Percentiles rank a stretch among this genome's conserved stretches.
These are phyloP conservation scores for Chrysopogon serrulatus DNA, from an alignment of 176 grass and related monocot species.

Conservation along the genomic window DNA sequence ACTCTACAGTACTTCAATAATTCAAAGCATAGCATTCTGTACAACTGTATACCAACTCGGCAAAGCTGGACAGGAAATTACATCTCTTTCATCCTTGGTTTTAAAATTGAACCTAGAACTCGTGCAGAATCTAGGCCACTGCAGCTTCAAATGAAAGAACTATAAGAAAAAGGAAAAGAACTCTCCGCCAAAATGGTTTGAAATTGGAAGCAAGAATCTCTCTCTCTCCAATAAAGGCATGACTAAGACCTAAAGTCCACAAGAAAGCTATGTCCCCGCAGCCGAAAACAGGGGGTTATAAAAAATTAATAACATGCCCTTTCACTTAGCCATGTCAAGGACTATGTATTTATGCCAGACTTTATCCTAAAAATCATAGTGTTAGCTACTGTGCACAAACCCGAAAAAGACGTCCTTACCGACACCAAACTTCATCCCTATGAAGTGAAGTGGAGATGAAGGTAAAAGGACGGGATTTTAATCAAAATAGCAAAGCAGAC, in stretches of 20 bases:
- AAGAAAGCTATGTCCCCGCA: slow-evolving; percentile 31
- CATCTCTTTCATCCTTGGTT: slow-evolving; percentile 1
- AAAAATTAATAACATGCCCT: not conserved
- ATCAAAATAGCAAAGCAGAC: not conserved
- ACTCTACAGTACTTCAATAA: slow-evolving; percentile 5
- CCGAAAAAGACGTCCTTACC: not conserved
- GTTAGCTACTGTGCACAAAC: not conserved
- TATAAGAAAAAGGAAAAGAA: slow-evolving; percentile 13
- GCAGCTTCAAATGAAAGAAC: slow-evolving; percentile 33
- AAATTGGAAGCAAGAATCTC: slow-evolving; percentile 39
- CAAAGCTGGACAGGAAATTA: not conserved
- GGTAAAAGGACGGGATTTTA: not conserved
- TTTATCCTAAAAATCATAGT: not conserved
- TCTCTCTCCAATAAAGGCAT: slow-evolving; percentile 37
- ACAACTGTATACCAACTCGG: not conserved
- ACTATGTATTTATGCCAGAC: slow-evolving; percentile 8
- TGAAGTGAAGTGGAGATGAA: not conserved
- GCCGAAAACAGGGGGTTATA: slow-evolving; percentile 24
- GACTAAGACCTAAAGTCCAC: slow-evolving; percentile 42
- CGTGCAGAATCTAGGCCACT: slow-evolving; percentile 10
- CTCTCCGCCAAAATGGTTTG: slow-evolving; percentile 32
- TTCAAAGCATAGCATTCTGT: not conserved
- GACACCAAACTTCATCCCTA: not conserved
- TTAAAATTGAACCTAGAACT: slow-evolving; percentile 5
- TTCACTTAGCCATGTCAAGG: slow-evolving; percentile 10